A percentile compares a stretch with the other conserved stretches of the same genome.
Evolutionary conservation across 2,329 filamentous ascomycete genomes (phyloP).

Genomic region (Passalora sequoiae): DNA sequence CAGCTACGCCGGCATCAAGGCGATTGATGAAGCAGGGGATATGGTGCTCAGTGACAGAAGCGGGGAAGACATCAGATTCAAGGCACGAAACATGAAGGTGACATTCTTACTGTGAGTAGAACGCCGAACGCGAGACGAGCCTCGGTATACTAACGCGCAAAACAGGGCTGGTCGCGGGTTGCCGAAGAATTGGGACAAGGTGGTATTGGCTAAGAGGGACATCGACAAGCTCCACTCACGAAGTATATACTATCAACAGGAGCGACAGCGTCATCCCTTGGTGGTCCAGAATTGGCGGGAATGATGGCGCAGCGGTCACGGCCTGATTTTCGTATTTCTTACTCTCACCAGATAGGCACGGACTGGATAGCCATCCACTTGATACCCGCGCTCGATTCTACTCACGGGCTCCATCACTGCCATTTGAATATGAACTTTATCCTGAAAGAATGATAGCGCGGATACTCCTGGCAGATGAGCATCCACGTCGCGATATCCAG

Average conservation of each 20-base stretch:
- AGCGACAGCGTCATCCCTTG: slow-evolving; percentile 6
- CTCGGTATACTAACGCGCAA: slow-evolving; percentile 16
- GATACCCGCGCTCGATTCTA: too few species aligned
- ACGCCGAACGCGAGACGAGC: too few species aligned
- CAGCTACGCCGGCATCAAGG: slow-evolving; percentile 46
- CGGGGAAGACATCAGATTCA: slow-evolving; percentile 46
- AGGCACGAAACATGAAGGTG: slow-evolving; percentile 51
- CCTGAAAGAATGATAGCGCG: too few species aligned
- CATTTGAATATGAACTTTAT: too few species aligned
- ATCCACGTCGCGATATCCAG: too few species aligned
- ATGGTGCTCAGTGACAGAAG: slow-evolving; percentile 36
- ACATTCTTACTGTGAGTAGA: slow-evolving; percentile 41
- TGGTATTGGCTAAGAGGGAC: slow-evolving; percentile 41
- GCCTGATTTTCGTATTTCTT: too few species aligned
- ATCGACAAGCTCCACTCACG: slow-evolving; percentile 30
- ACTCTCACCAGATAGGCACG: too few species aligned
- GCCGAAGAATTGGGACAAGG: slow-evolving; percentile 41
- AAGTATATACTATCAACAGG: slow-evolving; percentile 28
- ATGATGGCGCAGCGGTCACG: too few species aligned
- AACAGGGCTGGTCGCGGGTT: slow-evolving; percentile 32
- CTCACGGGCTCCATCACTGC: too few species aligned
- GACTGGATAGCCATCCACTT: too few species aligned
- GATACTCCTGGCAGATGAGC: too few species aligned
- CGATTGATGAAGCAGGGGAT: slow-evolving; percentile 25
- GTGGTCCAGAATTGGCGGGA: too few species aligned